phyloP scores from a whole-genome alignment of 257 asterid species.

The Vinca minor region DNA sequence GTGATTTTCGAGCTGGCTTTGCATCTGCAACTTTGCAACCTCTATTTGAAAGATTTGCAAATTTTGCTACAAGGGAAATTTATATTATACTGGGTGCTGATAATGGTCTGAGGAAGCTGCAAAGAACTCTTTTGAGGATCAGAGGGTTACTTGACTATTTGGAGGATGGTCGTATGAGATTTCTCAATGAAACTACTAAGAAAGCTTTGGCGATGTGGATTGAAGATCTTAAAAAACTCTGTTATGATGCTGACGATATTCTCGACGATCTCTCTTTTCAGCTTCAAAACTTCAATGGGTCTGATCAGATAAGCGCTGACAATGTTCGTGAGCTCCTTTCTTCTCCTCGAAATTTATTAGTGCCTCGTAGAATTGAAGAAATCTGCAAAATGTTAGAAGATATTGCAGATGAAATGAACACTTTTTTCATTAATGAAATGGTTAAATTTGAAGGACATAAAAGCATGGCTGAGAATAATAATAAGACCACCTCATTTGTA shows the following conservation, averaged over 20 bases:
- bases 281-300: not conserved
- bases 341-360: constrained; percentile 13
- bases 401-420: constrained; percentile 26
- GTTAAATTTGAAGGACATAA: not conserved
- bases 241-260: constrained; percentile 26
- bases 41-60: constrained; percentile 14
- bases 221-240: constrained; percentile 21
- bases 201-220: constrained; percentile 31
- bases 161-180: constrained; percentile 8
- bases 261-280: constrained; percentile 22
- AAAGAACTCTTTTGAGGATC: constrained; percentile 19
- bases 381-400: constrained; percentile 16
- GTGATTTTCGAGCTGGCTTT: not conserved
- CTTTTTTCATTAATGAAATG: constrained; percentile 19
- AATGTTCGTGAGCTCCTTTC: constrained; percentile 18
- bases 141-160: constrained; percentile 22
- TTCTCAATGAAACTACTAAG: constrained; percentile 14
- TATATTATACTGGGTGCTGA: constrained; percentile 13
- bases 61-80: constrained; percentile 13
- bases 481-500: constrained; percentile 20
- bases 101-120: constrained; percentile 22
- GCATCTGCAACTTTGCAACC: not conserved
- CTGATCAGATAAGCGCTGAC: not conserved
- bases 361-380: constrained; percentile 17
- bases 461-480: not conserved